These are phyloP conservation scores for Cryptosporidium ryanae DNA, from an alignment of 169 alveolate genomes.

Conservation along the genomic window DNA sequence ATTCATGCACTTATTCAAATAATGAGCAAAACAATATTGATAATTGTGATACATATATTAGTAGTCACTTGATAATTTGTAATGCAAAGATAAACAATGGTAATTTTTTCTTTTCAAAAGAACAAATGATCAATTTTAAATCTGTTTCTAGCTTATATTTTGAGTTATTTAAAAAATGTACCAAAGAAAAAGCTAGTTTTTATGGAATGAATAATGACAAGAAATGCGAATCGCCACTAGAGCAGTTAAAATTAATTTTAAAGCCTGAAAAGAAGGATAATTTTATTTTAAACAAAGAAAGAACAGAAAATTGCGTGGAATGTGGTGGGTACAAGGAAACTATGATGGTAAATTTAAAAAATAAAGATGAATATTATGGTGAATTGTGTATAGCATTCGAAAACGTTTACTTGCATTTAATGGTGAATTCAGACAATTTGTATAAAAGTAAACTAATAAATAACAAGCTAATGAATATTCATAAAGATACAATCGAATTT, in stretches of 20 bases:
- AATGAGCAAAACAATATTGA: neutral
- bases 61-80: neutral
- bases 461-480: constrained; percentile 15
- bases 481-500: constrained; percentile 45
- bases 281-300: neutral
- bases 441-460: constrained; percentile 25
- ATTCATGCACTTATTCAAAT: neutral
- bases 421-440: constrained; percentile 19
- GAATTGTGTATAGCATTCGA: constrained; percentile 27
- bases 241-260: neutral
- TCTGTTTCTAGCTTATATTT: constrained; percentile 5
- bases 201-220: constrained; percentile 11
- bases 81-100: constrained; percentile 24
- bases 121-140: constrained; percentile 1
- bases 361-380: constrained; percentile 18
- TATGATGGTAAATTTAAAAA: neutral
- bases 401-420: constrained; percentile 23
- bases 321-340: constrained; percentile 15
- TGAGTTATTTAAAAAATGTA: constrained; percentile 6
- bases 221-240: constrained; percentile 23
- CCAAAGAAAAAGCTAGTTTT: constrained; percentile 6
- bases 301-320: neutral
- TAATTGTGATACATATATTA: neutral
- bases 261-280: neutral
- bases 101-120: constrained; percentile 30